phyloP scores from a whole-genome alignment of 2,329 filamentous ascomycete species.

The Fonsecaea pugnacius region DNA sequence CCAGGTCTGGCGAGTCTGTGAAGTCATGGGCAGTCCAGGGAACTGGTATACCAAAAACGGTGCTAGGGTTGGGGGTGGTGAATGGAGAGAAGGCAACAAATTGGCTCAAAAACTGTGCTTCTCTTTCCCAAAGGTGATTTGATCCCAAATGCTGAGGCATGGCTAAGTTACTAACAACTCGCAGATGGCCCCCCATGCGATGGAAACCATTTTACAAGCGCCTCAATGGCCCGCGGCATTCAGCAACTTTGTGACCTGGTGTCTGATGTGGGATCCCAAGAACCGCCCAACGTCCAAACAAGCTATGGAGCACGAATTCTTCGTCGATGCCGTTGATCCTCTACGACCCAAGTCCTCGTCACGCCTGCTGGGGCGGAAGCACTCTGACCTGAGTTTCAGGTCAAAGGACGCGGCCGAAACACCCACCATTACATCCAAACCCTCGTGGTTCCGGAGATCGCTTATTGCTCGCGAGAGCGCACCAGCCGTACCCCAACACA shows the following conservation, averaged over 20 bases:
- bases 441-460: slow-evolving; percentile 96
- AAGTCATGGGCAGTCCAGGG: slow-evolving; percentile 98
- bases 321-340: slow-evolving; percentile 87
- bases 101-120: slow-evolving; percentile 96
- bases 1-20: slow-evolving; percentile 97
- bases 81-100: slow-evolving; percentile 93
- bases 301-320: slow-evolving; percentile 95
- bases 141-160: slow-evolving; percentile 24
- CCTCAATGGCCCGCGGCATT: slow-evolving; percentile 91
- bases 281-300: slow-evolving; percentile 87
- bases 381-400: slow-evolving; percentile 76
- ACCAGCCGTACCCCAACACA: slow-evolving; percentile 59
- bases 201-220: slow-evolving; percentile 88
- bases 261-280: slow-evolving; percentile 98
- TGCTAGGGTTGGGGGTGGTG: slow-evolving; percentile 84
- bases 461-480: slow-evolving; percentile 78
- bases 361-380: slow-evolving; percentile 82
- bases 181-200: slow-evolving; percentile 93
- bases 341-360: slow-evolving; percentile 90
- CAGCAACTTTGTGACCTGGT: slow-evolving; percentile 95
- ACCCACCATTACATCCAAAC: slow-evolving; percentile 72
- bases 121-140: slow-evolving; percentile 80
- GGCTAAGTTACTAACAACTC: slow-evolving; percentile 25
- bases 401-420: slow-evolving; percentile 66
- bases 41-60: slow-evolving; percentile 97